Base-by-base conservation (phyloP, 2,329 filamentous ascomycete species). In the Fusarium anguioides region DNA sequence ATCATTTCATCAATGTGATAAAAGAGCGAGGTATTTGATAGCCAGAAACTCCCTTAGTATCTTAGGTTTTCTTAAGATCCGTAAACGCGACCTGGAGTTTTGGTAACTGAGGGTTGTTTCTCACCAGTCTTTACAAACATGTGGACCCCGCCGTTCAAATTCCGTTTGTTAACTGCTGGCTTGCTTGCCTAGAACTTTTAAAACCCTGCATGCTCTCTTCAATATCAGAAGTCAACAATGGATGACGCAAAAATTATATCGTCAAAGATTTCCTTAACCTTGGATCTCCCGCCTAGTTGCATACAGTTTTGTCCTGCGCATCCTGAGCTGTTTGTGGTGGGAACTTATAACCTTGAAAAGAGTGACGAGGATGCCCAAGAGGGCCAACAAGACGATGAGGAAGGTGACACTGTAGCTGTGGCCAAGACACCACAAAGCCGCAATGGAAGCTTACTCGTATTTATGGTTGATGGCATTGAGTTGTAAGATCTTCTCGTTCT, bases 311-410 rank as follows among this genome's bases (percentile, higher is more conserved):
- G 87, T 66, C 88, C 89, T 2, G 76, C 78, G 2, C 75, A 87
- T 58, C 86, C 87, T 0, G 79, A 88, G 1, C 87, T 90, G 73
- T 89, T 97, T 68, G 82, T 96, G 1, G 86, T 97, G 45, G 95
- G 94, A 36, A 97, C 94, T 2, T 97, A 97, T 78, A 87, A 91
- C 64, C 84, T 97, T 26, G 82, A 93, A 64, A 83, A 84, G 61
- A 75, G 82, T 49, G 73, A 78, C 60, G 75, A 82, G 47, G 72
- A 78, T 40, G 50, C 56, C 8, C 61, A 55, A 46, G 68, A 74
- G 21, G 53, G 71, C 27, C 60, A 67, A 9, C 71, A 73, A 17
- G 56, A 72, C 5, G 67, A 69, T 15, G 68, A 64, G 5, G 65
- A 70, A 24, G 69, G 68, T 26, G 71, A 72, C 72, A 66, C 55